Base-by-base conservation (phyloP, 2,329 filamentous ascomycete genomes). In the Aspergillus arachidicola region DNA sequence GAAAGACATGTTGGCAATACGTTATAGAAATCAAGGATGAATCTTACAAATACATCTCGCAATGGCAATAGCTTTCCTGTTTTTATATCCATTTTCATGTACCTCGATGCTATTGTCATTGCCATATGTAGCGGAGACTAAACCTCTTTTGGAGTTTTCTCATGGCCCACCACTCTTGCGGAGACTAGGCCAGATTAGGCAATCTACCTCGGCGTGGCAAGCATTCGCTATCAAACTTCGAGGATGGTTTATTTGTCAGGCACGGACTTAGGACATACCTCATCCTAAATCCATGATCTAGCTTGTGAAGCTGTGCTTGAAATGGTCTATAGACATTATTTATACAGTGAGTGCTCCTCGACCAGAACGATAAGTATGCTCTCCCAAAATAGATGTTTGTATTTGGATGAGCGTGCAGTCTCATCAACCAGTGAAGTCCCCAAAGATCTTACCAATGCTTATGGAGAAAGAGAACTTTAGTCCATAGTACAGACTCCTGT, bases 1-100 rank as follows among this genome's bases (percentile, higher is more conserved):
- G 63, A 82, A 76, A 64, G 78, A 69, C 83, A 84, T 78, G 38
- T 14, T 45, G 6, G 6, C 21, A 26, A 9, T 16, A 16, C 1
- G 21, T 16, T 28, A 1, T 26, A 19, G 43, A 7, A 23, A 14
- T 23, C 11, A 23, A 12, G 6, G n/a, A 46, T 23, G 11, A 2
- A 7, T 28, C n/a, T 30, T 19, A 19, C 16, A 30, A 30, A 3
- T 50, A 9, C 26, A 19, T 11, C 12, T 28, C 23, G 4, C 6
- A 28, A 10, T 5, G 12, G 3, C 26, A 19, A 30, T 30, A 6
- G 1, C 0, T 48, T 14, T n/a, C 28, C 28, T 10, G n/a, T 5
- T 36, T 36, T 54, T 54, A 41, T 54, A 54, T 36, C 21, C 19
- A 19, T 10, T 9, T 34, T 36, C 32, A 9, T 19, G 16, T 5